Conservation (phyloP, 2,329 filamentous ascomycete genomes). For the Ramichloridium luteum region DNA sequence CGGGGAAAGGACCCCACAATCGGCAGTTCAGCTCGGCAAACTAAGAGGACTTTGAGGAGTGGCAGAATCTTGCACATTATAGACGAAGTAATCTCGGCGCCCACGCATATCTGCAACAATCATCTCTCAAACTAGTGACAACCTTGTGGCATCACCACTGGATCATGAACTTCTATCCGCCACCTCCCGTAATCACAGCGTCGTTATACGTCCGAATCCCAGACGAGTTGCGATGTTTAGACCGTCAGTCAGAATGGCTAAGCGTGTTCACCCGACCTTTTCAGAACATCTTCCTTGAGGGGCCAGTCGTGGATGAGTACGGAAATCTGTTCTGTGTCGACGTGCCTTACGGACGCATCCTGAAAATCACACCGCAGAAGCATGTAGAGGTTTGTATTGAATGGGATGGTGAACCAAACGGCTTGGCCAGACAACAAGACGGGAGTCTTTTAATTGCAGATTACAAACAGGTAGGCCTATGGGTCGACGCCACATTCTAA, state of each 20-base stretch:
- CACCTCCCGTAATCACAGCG: constrained; percentile 25
- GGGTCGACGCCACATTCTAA: too few species aligned
- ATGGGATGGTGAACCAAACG: constrained; percentile 34
- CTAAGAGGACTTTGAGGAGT: too few species aligned
- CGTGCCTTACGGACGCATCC: constrained; percentile 29
- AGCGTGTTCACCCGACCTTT: constrained; percentile 26
- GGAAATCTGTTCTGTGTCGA: constrained; percentile 31
- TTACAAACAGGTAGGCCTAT: constrained; percentile 32
- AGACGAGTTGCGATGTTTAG: constrained; percentile 16
- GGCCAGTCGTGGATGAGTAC: constrained; percentile 23
- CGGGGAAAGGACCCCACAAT: too few species aligned
- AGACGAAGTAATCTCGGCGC: too few species aligned
- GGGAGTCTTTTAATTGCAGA: constrained; percentile 30
- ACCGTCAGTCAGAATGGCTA: constrained; percentile 28
- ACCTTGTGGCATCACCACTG: too few species aligned
- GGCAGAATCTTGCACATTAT: too few species aligned
- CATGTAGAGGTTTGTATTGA: constrained; percentile 22
- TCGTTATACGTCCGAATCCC: constrained; percentile 28
- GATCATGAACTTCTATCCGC: constrained; percentile 26
- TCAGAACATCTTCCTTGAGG: constrained; percentile 32
- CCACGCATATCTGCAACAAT: too few species aligned
- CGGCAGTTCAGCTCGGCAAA: too few species aligned
- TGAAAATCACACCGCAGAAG: constrained; percentile 24
- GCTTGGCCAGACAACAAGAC: constrained; percentile 24
- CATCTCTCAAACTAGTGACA: too few species aligned